Percentiles rank a stretch among this genome's conserved stretches.
phyloP scores from a whole-genome alignment of 75 land plant species.

The Picea glauca region DNA sequence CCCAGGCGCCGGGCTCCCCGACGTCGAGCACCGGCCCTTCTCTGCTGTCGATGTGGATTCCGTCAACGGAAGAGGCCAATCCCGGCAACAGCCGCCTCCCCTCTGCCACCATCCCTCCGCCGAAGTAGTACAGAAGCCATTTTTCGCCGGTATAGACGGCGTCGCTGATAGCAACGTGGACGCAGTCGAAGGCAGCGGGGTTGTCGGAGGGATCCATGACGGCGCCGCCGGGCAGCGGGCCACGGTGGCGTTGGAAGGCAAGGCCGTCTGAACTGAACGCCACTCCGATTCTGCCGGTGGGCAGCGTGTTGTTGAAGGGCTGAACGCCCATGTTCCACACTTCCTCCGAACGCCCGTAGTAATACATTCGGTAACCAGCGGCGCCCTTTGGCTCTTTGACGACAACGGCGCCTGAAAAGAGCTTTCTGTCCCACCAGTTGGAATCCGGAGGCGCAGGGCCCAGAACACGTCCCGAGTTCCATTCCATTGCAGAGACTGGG shows the following conservation, averaged over 20 bases:
- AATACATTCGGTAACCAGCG: slow-evolving; percentile 36
- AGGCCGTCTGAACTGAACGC: slow-evolving; percentile 36
- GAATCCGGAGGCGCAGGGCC: slow-evolving; percentile 28
- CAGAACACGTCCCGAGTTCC: slow-evolving; percentile 24
- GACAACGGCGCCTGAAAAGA: slow-evolving; percentile 38
- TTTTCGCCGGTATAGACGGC: slow-evolving; percentile 5
- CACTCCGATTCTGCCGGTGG: slow-evolving; percentile 39
- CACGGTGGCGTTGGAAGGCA: slow-evolving; percentile 22
- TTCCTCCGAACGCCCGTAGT: slow-evolving; percentile 34
- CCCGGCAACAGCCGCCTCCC: slow-evolving; percentile 35
- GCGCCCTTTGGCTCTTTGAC: background rate
- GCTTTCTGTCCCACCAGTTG: slow-evolving; percentile 41
- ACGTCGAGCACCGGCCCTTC: slow-evolving; percentile 28
- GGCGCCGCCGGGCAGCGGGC: slow-evolving; percentile 36
- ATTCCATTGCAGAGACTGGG: background rate
- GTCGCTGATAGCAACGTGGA: slow-evolving; percentile 43
- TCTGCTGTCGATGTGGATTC: slow-evolving; percentile 18
- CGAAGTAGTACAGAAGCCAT: slow-evolving; percentile 37
- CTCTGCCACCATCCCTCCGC: slow-evolving; percentile 30
- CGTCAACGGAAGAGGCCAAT: slow-evolving; percentile 32
- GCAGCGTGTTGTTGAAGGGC: slow-evolving; percentile 33
- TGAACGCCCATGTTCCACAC: slow-evolving; percentile 38
- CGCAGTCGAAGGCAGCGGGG: slow-evolving; percentile 30
- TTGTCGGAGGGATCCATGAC: slow-evolving; percentile 41
- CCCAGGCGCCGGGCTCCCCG: slow-evolving; percentile 34